These are phyloP conservation scores for Boletus sp. DNA, from an alignment of 1,284 basidiomycete genomes.

Conservation along the genomic window DNA sequence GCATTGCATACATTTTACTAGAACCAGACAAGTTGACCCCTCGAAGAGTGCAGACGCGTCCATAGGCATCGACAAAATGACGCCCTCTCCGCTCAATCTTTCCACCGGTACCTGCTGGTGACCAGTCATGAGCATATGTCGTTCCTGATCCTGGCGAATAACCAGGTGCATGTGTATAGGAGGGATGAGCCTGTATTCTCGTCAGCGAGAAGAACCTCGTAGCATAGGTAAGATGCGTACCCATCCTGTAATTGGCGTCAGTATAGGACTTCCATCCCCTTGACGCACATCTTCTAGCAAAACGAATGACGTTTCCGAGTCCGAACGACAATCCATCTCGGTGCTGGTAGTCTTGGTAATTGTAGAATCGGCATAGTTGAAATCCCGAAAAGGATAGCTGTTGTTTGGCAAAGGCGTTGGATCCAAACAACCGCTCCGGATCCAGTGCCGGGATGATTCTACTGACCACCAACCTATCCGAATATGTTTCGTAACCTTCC, in stretches of 20 bases:
- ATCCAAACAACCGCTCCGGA: slow-evolving; percentile 27
- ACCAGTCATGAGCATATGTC: slow-evolving; percentile 75
- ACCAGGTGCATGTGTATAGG: slow-evolving; percentile 32
- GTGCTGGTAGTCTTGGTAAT: neutral
- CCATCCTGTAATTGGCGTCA: neutral
- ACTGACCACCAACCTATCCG: too few species aligned
- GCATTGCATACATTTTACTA: slow-evolving; percentile 70
- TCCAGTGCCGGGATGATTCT: neutral
- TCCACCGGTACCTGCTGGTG: slow-evolving; percentile 52
- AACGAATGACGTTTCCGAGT: slow-evolving; percentile 30
- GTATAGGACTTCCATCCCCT: neutral
- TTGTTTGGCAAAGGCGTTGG: slow-evolving; percentile 31
- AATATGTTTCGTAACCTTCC: slow-evolving; percentile 13
- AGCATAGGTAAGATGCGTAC: neutral
- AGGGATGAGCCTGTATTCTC: slow-evolving; percentile 39
- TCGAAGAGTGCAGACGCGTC: slow-evolving; percentile 71
- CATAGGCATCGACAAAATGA: slow-evolving; percentile 74
- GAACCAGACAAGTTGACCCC: slow-evolving; percentile 81
- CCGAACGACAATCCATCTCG: slow-evolving; percentile 22
- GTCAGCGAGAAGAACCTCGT: slow-evolving; percentile 1
- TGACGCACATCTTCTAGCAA: slow-evolving; percentile 18
- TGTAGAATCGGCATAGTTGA: neutral
- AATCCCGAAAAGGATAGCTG: slow-evolving; percentile 6
- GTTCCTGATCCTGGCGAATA: slow-evolving; percentile 45
- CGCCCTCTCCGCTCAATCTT: slow-evolving; percentile 57